Evolutionary conservation across 192 early-diverging fungal genomes (phyloP).

Genomic region (Linnemannia elongata): DNA sequence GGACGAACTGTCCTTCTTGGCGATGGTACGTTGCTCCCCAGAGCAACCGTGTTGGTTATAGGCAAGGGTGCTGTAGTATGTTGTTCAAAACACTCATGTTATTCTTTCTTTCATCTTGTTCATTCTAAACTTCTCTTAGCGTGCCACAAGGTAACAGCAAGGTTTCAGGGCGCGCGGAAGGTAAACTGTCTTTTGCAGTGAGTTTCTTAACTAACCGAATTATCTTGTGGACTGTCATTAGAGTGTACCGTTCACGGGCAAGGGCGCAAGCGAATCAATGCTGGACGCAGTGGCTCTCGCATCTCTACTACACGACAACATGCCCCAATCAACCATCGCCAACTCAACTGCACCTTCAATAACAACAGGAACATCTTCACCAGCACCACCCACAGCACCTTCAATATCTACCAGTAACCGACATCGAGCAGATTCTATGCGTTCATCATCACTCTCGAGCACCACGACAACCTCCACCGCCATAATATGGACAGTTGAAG

Average conservation of each 20-base stretch:
- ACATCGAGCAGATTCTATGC: no score
- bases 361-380: background rate
- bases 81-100: no score
- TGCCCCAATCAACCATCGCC: background rate
- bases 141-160: constrained; percentile 28
- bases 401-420: background rate
- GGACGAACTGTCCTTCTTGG: constrained; percentile 33
- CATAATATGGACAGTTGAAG: background rate
- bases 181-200: background rate
- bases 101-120: background rate
- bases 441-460: no score
- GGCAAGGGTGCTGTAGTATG: background rate
- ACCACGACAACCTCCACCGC: background rate
- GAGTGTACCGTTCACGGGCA: constrained; percentile 22
- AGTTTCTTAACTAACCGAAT: no score
- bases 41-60: no score
- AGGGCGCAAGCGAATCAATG: constrained; percentile 32
- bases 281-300: constrained; percentile 29
- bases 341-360: background rate
- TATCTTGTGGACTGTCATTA: background rate
- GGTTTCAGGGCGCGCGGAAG: background rate
- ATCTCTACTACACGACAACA: constrained; percentile 27
- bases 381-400: background rate
- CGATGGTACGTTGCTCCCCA: constrained; percentile 2
- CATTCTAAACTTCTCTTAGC: background rate